These are phyloP conservation scores for Emergomyces africanus DNA, from an alignment of 2,329 filamentous ascomycete species.

Conservation along the genomic window DNA sequence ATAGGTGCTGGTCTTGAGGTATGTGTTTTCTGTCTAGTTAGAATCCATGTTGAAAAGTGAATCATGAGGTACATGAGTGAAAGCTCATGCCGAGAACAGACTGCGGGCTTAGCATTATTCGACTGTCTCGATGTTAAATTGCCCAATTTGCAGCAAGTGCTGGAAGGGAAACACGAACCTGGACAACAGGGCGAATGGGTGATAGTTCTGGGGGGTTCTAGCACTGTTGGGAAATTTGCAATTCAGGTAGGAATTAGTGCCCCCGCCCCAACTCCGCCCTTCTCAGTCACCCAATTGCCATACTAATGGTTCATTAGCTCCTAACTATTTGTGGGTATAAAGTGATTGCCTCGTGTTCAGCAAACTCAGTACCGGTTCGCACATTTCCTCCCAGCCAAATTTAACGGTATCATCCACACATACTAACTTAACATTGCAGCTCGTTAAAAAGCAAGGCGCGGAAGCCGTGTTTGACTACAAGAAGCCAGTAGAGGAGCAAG, in stretches of 20 bases:
- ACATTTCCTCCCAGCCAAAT: neutral
- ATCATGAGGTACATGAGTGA: neutral
- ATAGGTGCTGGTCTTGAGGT: conserved; percentile 15
- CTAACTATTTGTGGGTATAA: conserved; percentile 19
- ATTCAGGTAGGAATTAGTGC: conserved; percentile 10
- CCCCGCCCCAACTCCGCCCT: too few species aligned
- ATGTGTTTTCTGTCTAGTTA: conserved; percentile 8
- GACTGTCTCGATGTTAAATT: conserved; percentile 14
- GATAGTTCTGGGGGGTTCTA: conserved; percentile 22
- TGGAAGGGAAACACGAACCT: conserved; percentile 8
- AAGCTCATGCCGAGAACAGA: conserved; percentile 7
- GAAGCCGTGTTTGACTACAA: conserved; percentile 21
- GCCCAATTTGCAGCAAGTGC: conserved; percentile 11
- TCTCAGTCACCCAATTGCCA: neutral
- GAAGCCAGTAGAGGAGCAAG: conserved; percentile 14
- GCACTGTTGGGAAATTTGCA: conserved; percentile 20
- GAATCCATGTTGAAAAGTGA: neutral
- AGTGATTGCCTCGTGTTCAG: conserved; percentile 21
- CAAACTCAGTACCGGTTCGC: conserved; percentile 15
- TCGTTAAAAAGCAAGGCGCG: conserved; percentile 18
- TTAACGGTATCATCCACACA: neutral
- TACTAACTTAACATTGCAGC: conserved; percentile 6
- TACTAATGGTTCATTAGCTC: conserved; percentile 11
- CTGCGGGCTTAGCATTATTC: conserved; percentile 15
- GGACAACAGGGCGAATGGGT: conserved; percentile 16